Base-by-base conservation (phyloP, 1,139 yeast genomes). In the Geotrichum australiense region DNA sequence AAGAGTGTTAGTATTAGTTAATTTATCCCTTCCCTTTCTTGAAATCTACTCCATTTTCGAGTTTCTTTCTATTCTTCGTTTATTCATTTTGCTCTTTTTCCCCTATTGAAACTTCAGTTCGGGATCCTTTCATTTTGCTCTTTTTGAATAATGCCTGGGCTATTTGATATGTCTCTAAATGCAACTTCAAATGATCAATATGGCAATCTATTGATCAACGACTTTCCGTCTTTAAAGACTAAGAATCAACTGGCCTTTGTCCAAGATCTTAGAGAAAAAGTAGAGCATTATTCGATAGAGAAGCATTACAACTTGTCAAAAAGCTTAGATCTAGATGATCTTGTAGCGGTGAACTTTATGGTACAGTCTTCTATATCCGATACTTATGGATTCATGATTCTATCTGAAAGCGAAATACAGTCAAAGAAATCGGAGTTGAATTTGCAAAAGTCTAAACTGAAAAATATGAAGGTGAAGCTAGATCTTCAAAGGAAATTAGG, bases 311-410 rank as follows among this genome's bases (percentile, higher is more conserved):
- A 26, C 7, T 18, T 34, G 14, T 33, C 38, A 15, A 8, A 24
- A n/a, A 15, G 11, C 3, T 30, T 39, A 6, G 35, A 39, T 24
- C 23, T 6, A 14, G 10, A 20, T 10, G 43, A 39, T 30, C 24
- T 28, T 25, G 26, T 34, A 4, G 14, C 39, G 5, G 20, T 39
- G 14, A 34, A 39, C 30, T 39, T 21, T 16, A 47, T 55, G 46
- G 58, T 61, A 19, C 60, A 58, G 50, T 51, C 61, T 5, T 54
- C 63, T 15, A 53, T 62, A 10, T 59, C 62, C 3, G 61, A 55
- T 33, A 50, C 62, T 11, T 47, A 50, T 36, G 56, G 57, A 27
- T 59, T 42, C 47, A 48, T 50, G 44, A 46, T 59, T 6, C 48
- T 61, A 36, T 53, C 62, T n/a, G 55, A 57, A 35, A 57, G 53